A percentile compares a stretch with the other conserved stretches of the same genome.
These are phyloP conservation scores for Ceriops decandra DNA, from an alignment of 345 rosid genomes.

Conservation along the genomic window DNA sequence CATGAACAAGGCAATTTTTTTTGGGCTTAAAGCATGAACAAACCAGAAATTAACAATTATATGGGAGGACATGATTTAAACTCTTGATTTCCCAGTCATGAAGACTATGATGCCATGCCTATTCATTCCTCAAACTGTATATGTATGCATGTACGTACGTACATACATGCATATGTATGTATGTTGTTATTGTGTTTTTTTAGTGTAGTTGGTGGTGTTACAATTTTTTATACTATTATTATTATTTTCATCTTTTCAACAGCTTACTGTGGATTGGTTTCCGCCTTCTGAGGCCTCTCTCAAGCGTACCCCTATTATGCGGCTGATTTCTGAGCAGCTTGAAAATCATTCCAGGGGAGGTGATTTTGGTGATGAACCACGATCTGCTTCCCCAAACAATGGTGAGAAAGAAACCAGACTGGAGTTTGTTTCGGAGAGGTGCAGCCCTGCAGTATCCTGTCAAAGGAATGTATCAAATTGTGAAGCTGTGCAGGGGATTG, in stretches of 20 bases:
- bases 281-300: conserved; percentile 85
- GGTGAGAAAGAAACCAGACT: conserved; percentile 34
- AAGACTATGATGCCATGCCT: background rate
- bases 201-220: background rate
- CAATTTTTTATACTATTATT: too few relatives aligned
- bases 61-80: too few relatives aligned
- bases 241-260: conserved; percentile 14
- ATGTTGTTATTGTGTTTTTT: background rate
- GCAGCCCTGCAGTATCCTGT: conserved; percentile 38
- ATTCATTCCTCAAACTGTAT: conserved; percentile 9
- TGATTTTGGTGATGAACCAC: conserved; percentile 35
- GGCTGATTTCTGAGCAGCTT: conserved; percentile 66
- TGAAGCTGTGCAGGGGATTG: conserved; percentile 54
- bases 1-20: too few relatives aligned
- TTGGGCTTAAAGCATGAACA: too few relatives aligned
- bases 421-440: conserved; percentile 42
- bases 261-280: conserved; percentile 88
- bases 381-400: conserved; percentile 37
- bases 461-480: conserved; percentile 43
- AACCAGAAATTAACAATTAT: too few relatives aligned
- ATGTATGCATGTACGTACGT: background rate
- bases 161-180: too few relatives aligned
- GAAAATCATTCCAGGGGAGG: conserved; percentile 42
- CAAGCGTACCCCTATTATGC: conserved; percentile 83
- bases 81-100: too few relatives aligned